Conservation (phyloP, 768 basidiomycete genomes). For the Mycena haematopus region DNA sequence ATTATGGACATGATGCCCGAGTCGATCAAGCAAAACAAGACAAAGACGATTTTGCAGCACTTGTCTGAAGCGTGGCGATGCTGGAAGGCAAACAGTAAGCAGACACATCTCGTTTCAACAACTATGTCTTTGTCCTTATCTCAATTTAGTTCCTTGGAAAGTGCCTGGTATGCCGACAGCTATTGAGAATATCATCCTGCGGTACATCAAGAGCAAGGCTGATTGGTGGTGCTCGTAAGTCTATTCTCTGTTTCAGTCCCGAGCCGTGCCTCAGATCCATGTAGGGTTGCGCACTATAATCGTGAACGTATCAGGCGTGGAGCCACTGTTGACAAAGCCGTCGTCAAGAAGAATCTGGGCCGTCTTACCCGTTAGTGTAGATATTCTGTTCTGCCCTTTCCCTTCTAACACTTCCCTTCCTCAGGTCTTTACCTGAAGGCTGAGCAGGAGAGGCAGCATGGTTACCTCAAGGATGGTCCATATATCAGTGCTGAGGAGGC, state of each 20-base stretch:
- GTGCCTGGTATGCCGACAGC: conserved; percentile 99
- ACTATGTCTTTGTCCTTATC: not conserved
- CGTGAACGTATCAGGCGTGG: conserved; percentile 97
- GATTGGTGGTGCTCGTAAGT: conserved; percentile 97
- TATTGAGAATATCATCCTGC: conserved; percentile 98
- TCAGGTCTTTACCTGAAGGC: conserved; percentile 93
- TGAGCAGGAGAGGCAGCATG: conserved; percentile 98
- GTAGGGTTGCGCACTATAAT: conserved; percentile 94
- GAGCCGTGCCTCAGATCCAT: conserved; percentile 12
- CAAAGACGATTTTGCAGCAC: conserved; percentile 99
- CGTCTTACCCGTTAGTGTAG: conserved; percentile 85
- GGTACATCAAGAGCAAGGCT: conserved; percentile 99
- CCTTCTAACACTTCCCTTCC: conserved; percentile 15
- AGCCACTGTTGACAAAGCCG: conserved; percentile 97
- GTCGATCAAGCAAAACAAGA: conserved; percentile 98
- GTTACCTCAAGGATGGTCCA: conserved; percentile 98
- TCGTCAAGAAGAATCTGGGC: conserved; percentile 98
- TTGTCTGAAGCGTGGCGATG: conserved; percentile 98
- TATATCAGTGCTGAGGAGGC: conserved; percentile 99
- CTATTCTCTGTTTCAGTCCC: not conserved
- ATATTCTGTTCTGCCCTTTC: not conserved
- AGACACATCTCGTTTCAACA: not conserved
- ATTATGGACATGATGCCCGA: conserved; percentile 99
- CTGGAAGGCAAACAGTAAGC: conserved; percentile 89
- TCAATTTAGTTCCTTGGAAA: conserved; percentile 87